Evolutionary conservation across 2,329 filamentous ascomycete species (phyloP).

Genomic region (Cryoendolithus antarcticus): DNA sequence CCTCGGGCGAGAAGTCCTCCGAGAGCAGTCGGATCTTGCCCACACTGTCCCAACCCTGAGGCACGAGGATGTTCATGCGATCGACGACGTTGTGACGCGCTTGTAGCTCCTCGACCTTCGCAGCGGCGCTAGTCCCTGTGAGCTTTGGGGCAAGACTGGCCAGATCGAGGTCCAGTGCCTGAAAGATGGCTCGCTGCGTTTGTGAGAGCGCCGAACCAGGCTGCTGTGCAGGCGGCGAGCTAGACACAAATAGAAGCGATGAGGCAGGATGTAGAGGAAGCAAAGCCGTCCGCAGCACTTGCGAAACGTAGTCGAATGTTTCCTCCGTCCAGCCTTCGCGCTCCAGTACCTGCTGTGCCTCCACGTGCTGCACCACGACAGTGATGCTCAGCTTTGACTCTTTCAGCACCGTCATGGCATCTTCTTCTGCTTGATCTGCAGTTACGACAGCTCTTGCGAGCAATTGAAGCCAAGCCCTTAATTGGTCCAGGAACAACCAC

Average conservation of each 20-base stretch:
- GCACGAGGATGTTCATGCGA: constrained; percentile 67
- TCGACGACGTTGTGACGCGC: constrained; percentile 48
- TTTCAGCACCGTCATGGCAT: constrained; percentile 73
- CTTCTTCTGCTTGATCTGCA: constrained; percentile 46
- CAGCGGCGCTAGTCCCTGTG: constrained; percentile 36
- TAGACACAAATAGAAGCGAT: constrained; percentile 34
- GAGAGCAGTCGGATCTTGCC: constrained; percentile 88
- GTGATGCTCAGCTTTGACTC: constrained; percentile 82
- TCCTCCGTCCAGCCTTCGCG: constrained; percentile 92
- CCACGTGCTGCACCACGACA: constrained; percentile 91
- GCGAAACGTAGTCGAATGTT: constrained; percentile 89
- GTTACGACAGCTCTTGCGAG: constrained; percentile 62
- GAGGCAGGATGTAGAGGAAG: constrained; percentile 54
- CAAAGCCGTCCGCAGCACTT: constrained; percentile 80
- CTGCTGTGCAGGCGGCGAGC: constrained; percentile 21
- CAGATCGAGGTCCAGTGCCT: constrained; percentile 48
- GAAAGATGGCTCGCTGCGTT: constrained; percentile 69
- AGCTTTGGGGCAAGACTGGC: constrained; percentile 11
- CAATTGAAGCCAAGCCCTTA: constrained; percentile 80
- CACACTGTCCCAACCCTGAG: constrained; percentile 97
- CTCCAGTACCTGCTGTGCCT: constrained; percentile 83
- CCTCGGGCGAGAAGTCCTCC: constrained; percentile 86
- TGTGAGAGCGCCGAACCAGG: constrained; percentile 19
- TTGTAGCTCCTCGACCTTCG: constrained; percentile 45
- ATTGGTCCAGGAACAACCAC: constrained; percentile 79